phyloP scores from a whole-genome alignment of 1,139 yeast genomes.

The Lodderomyces jiufengensis region DNA sequence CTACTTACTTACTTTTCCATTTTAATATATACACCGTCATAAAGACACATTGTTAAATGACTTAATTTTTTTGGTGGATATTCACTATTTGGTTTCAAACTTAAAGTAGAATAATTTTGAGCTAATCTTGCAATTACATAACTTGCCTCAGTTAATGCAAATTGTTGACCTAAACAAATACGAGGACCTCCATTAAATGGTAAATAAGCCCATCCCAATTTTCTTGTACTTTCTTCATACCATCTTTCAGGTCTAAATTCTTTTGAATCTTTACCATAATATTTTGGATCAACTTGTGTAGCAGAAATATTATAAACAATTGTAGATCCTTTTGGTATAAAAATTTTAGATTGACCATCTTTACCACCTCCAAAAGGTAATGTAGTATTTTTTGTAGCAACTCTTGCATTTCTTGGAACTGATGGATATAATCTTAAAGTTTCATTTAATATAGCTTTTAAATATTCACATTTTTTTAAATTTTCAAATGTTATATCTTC shows the following conservation, averaged over 20 bases:
- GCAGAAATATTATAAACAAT: constrained; percentile 37
- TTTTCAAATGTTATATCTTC: constrained; percentile 34
- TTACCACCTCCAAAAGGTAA: constrained; percentile 54
- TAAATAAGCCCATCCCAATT: constrained; percentile 38
- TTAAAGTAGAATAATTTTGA: constrained; percentile 18
- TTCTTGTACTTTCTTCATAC: constrained; percentile 23
- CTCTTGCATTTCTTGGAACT: constrained; percentile 46
- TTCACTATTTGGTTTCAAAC: constrained; percentile 4
- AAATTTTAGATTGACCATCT: constrained; percentile 38
- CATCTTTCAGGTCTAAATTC: constrained; percentile 49
- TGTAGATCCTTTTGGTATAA: constrained; percentile 38
- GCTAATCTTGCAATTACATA: constrained; percentile 21
- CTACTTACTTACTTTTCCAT: constrained; percentile 2
- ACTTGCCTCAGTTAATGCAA: too few relatives aligned
- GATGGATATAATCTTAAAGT: constrained; percentile 49
- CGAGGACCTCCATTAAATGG: constrained; percentile 45
- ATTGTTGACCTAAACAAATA: constrained; percentile 43
- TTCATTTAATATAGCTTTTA: constrained; percentile 47
- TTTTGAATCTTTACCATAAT: constrained; percentile 44
- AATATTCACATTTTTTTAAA: constrained; percentile 42
- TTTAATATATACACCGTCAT: constrained; percentile 19
- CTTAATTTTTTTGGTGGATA: constrained; percentile 32
- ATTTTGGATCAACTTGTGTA: constrained; percentile 35
- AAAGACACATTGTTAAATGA: constrained; percentile 32
- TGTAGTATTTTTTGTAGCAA: constrained; percentile 40